These are phyloP conservation scores for Pythium catenulatum DNA, from an alignment of 352 stramenopile species.

Conservation along the genomic window DNA sequence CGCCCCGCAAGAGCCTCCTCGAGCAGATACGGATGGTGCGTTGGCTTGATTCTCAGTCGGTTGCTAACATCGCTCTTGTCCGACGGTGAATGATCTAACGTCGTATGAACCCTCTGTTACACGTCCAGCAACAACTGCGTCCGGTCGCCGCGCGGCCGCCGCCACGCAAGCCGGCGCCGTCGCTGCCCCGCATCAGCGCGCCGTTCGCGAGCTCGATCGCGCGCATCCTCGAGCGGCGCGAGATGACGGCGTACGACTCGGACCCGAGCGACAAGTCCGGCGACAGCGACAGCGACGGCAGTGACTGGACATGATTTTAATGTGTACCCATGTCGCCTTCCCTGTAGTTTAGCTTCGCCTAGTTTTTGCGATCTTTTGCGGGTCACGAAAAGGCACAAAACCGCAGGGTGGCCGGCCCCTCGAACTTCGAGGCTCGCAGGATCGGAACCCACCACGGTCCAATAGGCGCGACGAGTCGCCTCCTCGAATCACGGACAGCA, in stretches of 20 bases:
- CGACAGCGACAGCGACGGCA: slow-evolving; percentile 3
- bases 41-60: not conserved
- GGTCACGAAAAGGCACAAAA: too few species aligned
- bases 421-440: too few species aligned
- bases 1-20: slow-evolving; percentile 65
- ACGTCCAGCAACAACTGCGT: slow-evolving; percentile 69
- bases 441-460: too few species aligned
- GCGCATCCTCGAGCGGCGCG: slow-evolving; percentile 77
- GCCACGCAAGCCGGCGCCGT: too few species aligned
- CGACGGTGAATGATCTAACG: too few species aligned
- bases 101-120: not conserved
- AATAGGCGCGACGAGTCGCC: too few species aligned
- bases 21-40: slow-evolving; percentile 74
- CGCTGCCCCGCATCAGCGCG: slow-evolving; percentile 10
- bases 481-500: too few species aligned
- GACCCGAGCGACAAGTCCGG: slow-evolving; percentile 59
- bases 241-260: slow-evolving; percentile 80
- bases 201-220: slow-evolving; percentile 80
- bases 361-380: too few species aligned
- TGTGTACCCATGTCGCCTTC: too few species aligned
- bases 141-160: slow-evolving; percentile 59
- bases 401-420: too few species aligned
- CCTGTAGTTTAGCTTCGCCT: too few species aligned
- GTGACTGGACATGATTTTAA: slow-evolving; percentile 39
- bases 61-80: too few species aligned